These are phyloP conservation scores for Pythium coloratum DNA, from an alignment of 352 stramenopile species.

Conservation along the genomic window DNA sequence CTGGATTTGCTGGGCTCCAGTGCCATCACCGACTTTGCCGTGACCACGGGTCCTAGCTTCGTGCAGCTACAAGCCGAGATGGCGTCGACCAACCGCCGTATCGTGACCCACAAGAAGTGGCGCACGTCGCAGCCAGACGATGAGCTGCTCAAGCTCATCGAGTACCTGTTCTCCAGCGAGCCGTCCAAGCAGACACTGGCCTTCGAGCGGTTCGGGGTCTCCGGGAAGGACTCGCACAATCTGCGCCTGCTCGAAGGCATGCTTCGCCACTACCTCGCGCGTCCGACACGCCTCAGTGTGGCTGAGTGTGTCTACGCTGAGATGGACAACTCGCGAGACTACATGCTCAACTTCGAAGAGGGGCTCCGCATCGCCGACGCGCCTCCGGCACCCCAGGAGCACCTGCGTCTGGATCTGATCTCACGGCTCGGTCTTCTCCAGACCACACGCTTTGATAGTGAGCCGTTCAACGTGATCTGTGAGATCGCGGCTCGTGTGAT, in stretches of 20 bases:
- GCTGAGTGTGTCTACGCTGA: slow-evolving; percentile 30
- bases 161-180: slow-evolving; percentile 39
- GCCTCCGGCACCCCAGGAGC: slow-evolving; percentile 22
- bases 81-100: slow-evolving; percentile 5
- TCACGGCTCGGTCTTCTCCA: slow-evolving; percentile 28
- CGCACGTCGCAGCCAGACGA: slow-evolving; percentile 23
- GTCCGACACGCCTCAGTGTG: slow-evolving; percentile 20
- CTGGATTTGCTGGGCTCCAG: slow-evolving; percentile 30
- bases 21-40: slow-evolving; percentile 25
- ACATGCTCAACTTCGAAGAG: slow-evolving; percentile 38
- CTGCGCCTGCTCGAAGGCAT: slow-evolving; percentile 26
- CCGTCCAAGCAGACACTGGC: slow-evolving; percentile 30
- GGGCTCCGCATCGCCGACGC: slow-evolving; percentile 33
- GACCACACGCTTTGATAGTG: slow-evolving; percentile 9
- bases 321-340: slow-evolving; percentile 22
- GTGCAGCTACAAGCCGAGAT: slow-evolving; percentile 26
- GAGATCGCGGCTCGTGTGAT: slow-evolving; percentile 37
- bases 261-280: slow-evolving; percentile 21
- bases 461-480: slow-evolving; percentile 32
- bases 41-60: slow-evolving; percentile 20
- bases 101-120: slow-evolving; percentile 24
- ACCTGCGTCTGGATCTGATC: slow-evolving; percentile 31
- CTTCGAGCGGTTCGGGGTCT: slow-evolving; percentile 29
- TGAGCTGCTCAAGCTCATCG: slow-evolving; percentile 30
- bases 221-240: background rate